Percentiles rank a stretch among this genome's conserved stretches.
These are phyloP conservation scores for Tricholoma sp. DNA, from an alignment of 768 basidiomycete genomes.

Conservation along the genomic window DNA sequence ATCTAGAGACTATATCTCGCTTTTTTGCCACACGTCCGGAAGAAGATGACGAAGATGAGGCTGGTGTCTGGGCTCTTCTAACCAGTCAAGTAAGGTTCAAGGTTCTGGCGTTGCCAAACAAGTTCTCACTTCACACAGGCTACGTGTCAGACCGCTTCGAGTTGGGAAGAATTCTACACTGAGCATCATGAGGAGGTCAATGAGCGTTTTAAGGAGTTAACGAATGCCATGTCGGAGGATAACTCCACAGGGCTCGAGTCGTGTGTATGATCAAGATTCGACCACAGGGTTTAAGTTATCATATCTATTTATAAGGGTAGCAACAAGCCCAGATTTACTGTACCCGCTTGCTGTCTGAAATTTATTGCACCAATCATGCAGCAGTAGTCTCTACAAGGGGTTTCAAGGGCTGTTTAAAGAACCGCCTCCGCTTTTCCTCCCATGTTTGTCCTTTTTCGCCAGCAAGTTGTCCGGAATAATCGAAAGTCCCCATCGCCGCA, in stretches of 20 bases:
- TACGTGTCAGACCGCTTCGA: constrained; percentile 33
- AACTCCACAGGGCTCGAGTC: constrained; percentile 2
- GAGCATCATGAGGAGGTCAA: constrained; percentile 37
- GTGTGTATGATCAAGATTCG: not conserved
- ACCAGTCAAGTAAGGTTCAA: constrained; percentile 35
- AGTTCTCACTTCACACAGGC: constrained; percentile 20
- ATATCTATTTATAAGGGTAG: not conserved
- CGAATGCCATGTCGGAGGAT: constrained; percentile 5
- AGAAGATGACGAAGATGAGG: constrained; percentile 36
- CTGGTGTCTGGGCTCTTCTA: constrained; percentile 47
- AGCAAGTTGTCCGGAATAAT: constrained; percentile 65
- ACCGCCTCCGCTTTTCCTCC: constrained; percentile 71
- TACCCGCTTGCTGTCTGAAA: not conserved
- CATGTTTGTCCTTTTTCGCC: constrained; percentile 38
- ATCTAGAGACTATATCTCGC: constrained; percentile 45
- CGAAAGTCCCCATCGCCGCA: constrained; percentile 74
- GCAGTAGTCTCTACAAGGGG: constrained; percentile 29
- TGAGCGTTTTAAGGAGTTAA: constrained; percentile 31
- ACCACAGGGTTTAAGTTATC: not conserved
- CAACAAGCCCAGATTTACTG: not conserved
- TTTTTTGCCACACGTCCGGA: constrained; percentile 46
- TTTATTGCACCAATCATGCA: constrained; percentile 16
- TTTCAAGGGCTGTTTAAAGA: constrained; percentile 73
- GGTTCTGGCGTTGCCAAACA: constrained; percentile 2
- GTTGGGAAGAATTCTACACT: constrained; percentile 51